A percentile compares a stretch with the other conserved stretches of the same genome.
Evolutionary conservation across 2,329 filamentous ascomycete genomes (phyloP).

Genomic region (Neofusicoccum ribis): DNA sequence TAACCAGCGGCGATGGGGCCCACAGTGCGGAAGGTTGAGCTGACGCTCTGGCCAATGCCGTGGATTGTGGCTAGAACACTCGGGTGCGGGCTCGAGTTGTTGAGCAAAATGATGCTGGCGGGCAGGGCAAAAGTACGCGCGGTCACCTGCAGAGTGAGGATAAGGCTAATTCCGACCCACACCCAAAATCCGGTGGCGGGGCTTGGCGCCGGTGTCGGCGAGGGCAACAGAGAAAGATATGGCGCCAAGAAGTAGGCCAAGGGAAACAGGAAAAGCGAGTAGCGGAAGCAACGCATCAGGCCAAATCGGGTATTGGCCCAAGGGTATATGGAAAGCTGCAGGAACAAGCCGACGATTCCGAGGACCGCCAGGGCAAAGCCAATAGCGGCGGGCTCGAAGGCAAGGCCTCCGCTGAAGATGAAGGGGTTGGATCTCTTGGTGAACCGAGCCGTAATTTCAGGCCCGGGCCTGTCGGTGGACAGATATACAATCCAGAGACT

Average conservation of each 20-base stretch:
- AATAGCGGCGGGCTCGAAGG: conserved; percentile 69
- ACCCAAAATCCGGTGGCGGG: conserved; percentile 58
- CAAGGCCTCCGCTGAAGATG: conserved; percentile 70
- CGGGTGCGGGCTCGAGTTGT: conserved; percentile 59
- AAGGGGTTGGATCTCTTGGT: conserved; percentile 37
- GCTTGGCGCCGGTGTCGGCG: conserved; percentile 46
- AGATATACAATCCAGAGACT: conserved; percentile 76
- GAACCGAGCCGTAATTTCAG: conserved; percentile 29
- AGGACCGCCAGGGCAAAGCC: conserved; percentile 78
- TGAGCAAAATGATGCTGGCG: conserved; percentile 58
- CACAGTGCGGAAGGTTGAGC: conserved; percentile 55
- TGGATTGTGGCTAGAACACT: conserved; percentile 60
- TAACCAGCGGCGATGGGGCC: conserved; percentile 58
- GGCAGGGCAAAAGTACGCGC: conserved; percentile 69
- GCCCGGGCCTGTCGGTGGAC: conserved; percentile 62
- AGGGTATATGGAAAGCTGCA: conserved; percentile 74
- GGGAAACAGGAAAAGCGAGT: conserved; percentile 70
- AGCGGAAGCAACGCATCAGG: conserved; percentile 66
- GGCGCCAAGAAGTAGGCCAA: conserved; percentile 69
- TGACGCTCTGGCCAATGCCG: conserved; percentile 58
- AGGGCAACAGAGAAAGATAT: conserved; percentile 69
- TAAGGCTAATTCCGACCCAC: conserved; percentile 65
- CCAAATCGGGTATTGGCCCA: conserved; percentile 65
- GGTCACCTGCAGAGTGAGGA: conserved; percentile 68
- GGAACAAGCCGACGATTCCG: conserved; percentile 70